phyloP scores from a whole-genome alignment of 176 grass and related monocot genomes.

The Triticum turgidum region DNA sequence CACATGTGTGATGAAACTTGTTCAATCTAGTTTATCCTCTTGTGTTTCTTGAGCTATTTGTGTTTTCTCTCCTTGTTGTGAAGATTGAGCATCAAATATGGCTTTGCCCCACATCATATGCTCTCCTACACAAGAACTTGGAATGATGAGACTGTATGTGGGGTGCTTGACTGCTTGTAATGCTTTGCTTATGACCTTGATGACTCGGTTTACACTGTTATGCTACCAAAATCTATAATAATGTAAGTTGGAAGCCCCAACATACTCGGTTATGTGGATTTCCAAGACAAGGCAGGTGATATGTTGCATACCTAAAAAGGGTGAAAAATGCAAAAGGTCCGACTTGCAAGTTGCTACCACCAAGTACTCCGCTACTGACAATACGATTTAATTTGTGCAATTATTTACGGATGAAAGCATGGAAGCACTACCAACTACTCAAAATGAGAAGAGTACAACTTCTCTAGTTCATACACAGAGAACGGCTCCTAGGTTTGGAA shows the following conservation, averaged over 20 bases:
- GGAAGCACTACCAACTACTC: neutral
- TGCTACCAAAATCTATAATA: neutral
- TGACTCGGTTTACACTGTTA: neutral
- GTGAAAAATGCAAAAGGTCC: neutral
- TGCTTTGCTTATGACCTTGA: neutral
- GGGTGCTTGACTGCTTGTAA: neutral
- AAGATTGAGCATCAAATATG: too few relatives aligned
- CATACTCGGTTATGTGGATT: neutral
- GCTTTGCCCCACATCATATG: neutral
- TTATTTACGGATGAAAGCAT: neutral
- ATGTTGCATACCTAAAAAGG: neutral
- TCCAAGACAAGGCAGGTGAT: neutral
- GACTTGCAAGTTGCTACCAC: neutral
- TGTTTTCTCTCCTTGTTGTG: too few relatives aligned
- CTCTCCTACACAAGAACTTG: neutral
- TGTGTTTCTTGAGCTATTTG: too few relatives aligned
- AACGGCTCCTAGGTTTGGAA: neutral
- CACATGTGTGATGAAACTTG: too few relatives aligned
- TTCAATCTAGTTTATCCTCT: too few relatives aligned
- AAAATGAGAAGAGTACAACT: constrained; percentile 13
- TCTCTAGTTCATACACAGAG: constrained; percentile 14
- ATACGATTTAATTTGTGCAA: neutral
- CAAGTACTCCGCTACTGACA: neutral
- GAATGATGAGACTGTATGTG: neutral
- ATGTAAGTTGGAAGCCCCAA: neutral